These are phyloP conservation scores for Hyphopichia homilentoma DNA, from an alignment of 805 yeast species.

Conservation along the genomic window DNA sequence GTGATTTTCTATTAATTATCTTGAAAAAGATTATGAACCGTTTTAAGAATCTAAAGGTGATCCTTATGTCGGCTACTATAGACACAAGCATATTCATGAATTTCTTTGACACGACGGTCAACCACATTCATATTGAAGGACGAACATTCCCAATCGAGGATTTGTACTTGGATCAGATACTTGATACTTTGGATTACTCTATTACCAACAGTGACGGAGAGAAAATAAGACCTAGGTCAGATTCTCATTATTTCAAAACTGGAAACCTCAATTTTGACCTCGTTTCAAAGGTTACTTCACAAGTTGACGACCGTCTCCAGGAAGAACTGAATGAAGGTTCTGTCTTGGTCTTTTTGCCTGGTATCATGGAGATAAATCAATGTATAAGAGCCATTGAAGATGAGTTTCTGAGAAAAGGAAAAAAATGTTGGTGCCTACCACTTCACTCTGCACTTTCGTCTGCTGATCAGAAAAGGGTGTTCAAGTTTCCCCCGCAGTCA, in stretches of 20 bases:
- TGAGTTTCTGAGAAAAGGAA: slow-evolving; percentile 6
- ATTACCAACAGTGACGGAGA: slow-evolving; percentile 41
- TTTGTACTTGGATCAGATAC: slow-evolving; percentile 63
- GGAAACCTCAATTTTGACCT: slow-evolving; percentile 77
- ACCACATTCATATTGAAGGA: slow-evolving; percentile 83
- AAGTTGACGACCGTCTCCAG: slow-evolving; percentile 49
- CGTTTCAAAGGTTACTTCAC: slow-evolving; percentile 50
- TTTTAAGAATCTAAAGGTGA: slow-evolving; percentile 56
- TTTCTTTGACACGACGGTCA: slow-evolving; percentile 53
- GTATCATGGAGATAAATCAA: slow-evolving; percentile 79
- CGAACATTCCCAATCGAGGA: slow-evolving; percentile 90
- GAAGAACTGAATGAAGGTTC: slow-evolving; percentile 53
- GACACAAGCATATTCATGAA: slow-evolving; percentile 61
- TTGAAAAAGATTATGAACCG: slow-evolving; percentile 57
- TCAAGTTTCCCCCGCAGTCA: slow-evolving; percentile 50
- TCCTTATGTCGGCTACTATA: slow-evolving; percentile 94
- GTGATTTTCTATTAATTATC: slow-evolving; percentile 78
- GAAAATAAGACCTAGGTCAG: slow-evolving; percentile 53
- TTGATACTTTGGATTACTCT: slow-evolving; percentile 55
- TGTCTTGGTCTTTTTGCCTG: slow-evolving; percentile 82
- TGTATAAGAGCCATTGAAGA: slow-evolving; percentile 45
- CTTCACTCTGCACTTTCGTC: slow-evolving; percentile 86
- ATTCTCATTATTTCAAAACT: slow-evolving; percentile 57
- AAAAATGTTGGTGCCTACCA: slow-evolving; percentile 51
- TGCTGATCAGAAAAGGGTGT: slow-evolving; percentile 76